phyloP scores from a whole-genome alignment of 2,329 filamentous ascomycete species.

The Cadophora malorum region DNA sequence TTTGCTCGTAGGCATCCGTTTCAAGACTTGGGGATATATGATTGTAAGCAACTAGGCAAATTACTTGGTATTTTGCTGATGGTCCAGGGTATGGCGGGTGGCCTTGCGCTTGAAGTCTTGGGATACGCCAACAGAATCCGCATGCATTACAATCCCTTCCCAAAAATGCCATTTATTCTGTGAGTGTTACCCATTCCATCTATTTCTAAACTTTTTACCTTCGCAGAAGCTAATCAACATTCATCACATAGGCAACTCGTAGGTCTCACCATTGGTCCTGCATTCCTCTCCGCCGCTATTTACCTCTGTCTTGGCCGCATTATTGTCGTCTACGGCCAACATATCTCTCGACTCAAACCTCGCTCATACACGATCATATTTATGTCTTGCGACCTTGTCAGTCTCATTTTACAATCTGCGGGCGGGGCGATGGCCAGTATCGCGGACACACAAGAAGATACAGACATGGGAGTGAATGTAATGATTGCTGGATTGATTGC shows the following conservation, averaged over 20 bases:
- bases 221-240: neutral
- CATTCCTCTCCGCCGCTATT: neutral
- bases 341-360: neutral
- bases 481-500: neutral
- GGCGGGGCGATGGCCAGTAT: neutral
- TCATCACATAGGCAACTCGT: neutral
- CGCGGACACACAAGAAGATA: neutral
- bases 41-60: neutral
- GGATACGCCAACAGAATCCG: neutral
- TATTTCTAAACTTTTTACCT: neutral
- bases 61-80: neutral
- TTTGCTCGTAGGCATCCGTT: neutral
- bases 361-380: neutral
- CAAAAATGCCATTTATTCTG: neutral
- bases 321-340: neutral
- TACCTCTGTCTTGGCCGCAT: neutral
- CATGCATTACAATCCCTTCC: neutral
- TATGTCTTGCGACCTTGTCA: neutral
- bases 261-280: neutral
- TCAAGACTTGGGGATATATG: neutral
- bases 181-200: neutral
- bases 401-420: neutral
- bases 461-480: neutral
- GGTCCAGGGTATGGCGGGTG: neutral
- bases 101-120: neutral